These are phyloP conservation scores for Macrotyloma uniflorum DNA, from an alignment of 306 rosid species.

Conservation along the genomic window DNA sequence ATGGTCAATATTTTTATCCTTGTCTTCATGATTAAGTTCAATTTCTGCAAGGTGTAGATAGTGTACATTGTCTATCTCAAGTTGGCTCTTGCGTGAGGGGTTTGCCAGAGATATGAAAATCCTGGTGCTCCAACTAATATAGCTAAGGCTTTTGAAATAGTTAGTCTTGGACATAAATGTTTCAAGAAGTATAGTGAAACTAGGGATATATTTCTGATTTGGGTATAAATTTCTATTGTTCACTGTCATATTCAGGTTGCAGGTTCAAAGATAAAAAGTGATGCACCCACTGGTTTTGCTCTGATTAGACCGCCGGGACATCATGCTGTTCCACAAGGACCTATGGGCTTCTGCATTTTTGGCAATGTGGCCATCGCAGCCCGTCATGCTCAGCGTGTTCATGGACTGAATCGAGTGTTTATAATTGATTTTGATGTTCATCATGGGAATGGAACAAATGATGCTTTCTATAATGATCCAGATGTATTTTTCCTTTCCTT, in stretches of 20 bases:
- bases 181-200: constrained; percentile 17
- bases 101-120: constrained; percentile 9
- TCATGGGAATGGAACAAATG: constrained; percentile 96
- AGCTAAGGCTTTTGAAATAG: constrained; percentile 21
- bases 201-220: constrained; percentile 6
- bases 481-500: constrained; percentile 88
- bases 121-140: not conserved
- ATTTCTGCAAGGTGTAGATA: constrained; percentile 3
- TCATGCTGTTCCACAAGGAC: constrained; percentile 92
- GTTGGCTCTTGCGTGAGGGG: constrained; percentile 4
- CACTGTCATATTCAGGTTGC: constrained; percentile 57
- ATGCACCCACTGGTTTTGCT: constrained; percentile 88
- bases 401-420: constrained; percentile 82
- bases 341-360: constrained; percentile 92
- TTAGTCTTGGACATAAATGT: constrained; percentile 7
- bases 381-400: constrained; percentile 85
- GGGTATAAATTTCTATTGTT: constrained; percentile 19
- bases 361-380: constrained; percentile 95
- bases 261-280: constrained; percentile 59
- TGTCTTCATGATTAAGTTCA: constrained; percentile 9
- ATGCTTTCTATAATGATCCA: constrained; percentile 90
- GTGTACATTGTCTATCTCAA: not conserved
- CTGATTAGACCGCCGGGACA: constrained; percentile 98
- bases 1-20: constrained; percentile 15
- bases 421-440: constrained; percentile 93